Evolutionary conservation across 768 basidiomycete genomes (phyloP).

Genomic region (Paxillus ammoniavirescens): DNA sequence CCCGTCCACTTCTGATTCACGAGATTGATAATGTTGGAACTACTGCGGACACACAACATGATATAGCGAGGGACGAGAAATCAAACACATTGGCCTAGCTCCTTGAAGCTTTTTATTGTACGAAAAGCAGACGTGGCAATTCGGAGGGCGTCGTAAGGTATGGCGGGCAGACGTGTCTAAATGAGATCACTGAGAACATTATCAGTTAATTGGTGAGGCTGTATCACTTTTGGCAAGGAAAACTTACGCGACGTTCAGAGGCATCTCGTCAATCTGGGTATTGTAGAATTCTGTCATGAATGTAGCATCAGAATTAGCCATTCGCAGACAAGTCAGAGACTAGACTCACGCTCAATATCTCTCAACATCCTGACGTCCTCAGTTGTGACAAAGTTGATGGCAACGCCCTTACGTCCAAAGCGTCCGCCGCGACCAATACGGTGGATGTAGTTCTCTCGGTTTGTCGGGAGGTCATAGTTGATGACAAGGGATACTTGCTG

Average conservation of each 20-base stretch:
- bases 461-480: conserved; percentile 91
- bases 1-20: not conserved
- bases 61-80: conserved; percentile 10
- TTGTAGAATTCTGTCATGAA: conserved; percentile 71
- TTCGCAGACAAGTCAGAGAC: not conserved
- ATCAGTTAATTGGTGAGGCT: conserved; percentile 15
- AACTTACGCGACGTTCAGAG: conserved; percentile 86
- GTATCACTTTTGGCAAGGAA: conserved; percentile 5
- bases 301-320: conserved; percentile 7
- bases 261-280: conserved; percentile 98
- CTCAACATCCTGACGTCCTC: conserved; percentile 91
- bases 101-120: conserved; percentile 15
- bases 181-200: conserved; percentile 66
- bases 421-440: conserved; percentile 78
- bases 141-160: conserved; percentile 17
- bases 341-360: conserved; percentile 75
- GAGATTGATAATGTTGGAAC: conserved; percentile 15
- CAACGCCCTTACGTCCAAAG: conserved; percentile 96
- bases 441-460: conserved; percentile 98
- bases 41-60: conserved; percentile 11
- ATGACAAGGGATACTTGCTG: conserved; percentile 96
- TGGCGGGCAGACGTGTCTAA: conserved; percentile 41
- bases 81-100: conserved; percentile 8
- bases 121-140: conserved; percentile 9
- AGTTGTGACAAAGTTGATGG: conserved; percentile 95